Evolutionary conservation across 192 early-diverging fungal genomes (phyloP).

Genomic region (Coemansia sp.): DNA sequence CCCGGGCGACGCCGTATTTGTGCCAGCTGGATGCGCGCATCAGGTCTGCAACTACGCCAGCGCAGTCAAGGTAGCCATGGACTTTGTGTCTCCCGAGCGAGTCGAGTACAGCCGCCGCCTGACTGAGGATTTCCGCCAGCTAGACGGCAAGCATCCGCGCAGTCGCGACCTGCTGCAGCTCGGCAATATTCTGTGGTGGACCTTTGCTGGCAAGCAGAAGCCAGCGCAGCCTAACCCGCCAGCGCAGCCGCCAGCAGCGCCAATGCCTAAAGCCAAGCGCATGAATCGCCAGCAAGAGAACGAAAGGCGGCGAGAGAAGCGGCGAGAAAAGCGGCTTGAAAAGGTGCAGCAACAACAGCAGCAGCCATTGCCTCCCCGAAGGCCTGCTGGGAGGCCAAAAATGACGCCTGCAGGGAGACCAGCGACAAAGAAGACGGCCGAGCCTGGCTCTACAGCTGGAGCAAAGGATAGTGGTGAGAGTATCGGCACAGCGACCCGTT

Average conservation of each 20-base stretch:
- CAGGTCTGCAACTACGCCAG: slow-evolving; percentile 72
- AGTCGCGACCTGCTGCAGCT: slow-evolving; percentile 60
- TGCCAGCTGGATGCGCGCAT: slow-evolving; percentile 77
- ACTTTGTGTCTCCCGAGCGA: slow-evolving; percentile 71
- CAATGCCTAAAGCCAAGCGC: too few species aligned
- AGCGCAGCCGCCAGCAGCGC: too few species aligned
- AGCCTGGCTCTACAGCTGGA: neutral
- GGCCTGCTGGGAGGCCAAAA: too few species aligned
- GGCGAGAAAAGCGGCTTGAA: neutral
- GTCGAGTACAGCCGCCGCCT: slow-evolving; percentile 52
- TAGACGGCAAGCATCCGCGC: slow-evolving; percentile 39
- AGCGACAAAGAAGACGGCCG: too few species aligned
- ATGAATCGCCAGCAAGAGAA: neutral
- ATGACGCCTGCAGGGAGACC: too few species aligned
- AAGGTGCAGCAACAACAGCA: too few species aligned
- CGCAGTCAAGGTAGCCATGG: slow-evolving; percentile 72
- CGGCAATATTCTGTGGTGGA: slow-evolving; percentile 51
- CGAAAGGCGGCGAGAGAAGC: neutral
- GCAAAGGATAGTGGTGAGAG: neutral
- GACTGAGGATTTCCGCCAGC: slow-evolving; percentile 56
- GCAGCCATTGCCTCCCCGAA: too few species aligned
- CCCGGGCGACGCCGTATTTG: slow-evolving; percentile 75
- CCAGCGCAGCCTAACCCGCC: neutral
- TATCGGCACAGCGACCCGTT: neutral
- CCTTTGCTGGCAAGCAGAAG: slow-evolving; percentile 21